Conservation (phyloP, 2,329 filamentous ascomycete species). For the Fusarium sp. region DNA sequence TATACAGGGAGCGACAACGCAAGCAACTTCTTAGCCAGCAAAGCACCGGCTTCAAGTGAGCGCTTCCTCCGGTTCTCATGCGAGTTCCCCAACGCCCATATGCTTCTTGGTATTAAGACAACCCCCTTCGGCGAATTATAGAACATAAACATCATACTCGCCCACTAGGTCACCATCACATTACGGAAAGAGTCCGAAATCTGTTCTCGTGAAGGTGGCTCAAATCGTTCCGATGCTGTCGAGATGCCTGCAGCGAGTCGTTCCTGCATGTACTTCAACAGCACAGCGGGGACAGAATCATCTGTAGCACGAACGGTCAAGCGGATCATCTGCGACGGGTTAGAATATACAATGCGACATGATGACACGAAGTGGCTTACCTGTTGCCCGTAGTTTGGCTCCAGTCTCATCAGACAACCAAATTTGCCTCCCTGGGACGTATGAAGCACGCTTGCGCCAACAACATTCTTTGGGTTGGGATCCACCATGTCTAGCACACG, state of each 20-base stretch:
- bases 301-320: conserved; percentile 95
- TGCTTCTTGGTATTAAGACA: conserved; percentile 48
- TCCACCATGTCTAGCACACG: conserved; percentile 87
- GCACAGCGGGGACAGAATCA: conserved; percentile 82
- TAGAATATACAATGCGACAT: conserved; percentile 14
- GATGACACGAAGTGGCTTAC: conserved; percentile 66
- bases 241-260: conserved; percentile 71
- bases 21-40: conserved; percentile 35
- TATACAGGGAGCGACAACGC: conserved; percentile 19
- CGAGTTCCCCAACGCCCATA: conserved; percentile 50
- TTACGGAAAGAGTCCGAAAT: conserved; percentile 68
- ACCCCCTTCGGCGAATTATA: conserved; percentile 45
- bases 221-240: conserved; percentile 54
- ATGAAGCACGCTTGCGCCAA: conserved; percentile 88
- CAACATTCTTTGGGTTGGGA: conserved; percentile 92
- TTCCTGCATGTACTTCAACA: conserved; percentile 90
- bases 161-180: conserved; percentile 62
- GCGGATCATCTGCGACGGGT: conserved; percentile 82
- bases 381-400: conserved; percentile 93
- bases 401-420: conserved; percentile 90
- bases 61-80: conserved; percentile 43
- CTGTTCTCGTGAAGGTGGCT: conserved; percentile 60
- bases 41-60: conserved; percentile 39
- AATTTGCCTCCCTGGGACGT: conserved; percentile 88
- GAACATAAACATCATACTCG: conserved; percentile 31